Percentiles rank a stretch among this genome's conserved stretches.
Evolutionary conservation across 1,139 yeast genomes (phyloP).

Genomic region (Geotrichum fermentans): DNA sequence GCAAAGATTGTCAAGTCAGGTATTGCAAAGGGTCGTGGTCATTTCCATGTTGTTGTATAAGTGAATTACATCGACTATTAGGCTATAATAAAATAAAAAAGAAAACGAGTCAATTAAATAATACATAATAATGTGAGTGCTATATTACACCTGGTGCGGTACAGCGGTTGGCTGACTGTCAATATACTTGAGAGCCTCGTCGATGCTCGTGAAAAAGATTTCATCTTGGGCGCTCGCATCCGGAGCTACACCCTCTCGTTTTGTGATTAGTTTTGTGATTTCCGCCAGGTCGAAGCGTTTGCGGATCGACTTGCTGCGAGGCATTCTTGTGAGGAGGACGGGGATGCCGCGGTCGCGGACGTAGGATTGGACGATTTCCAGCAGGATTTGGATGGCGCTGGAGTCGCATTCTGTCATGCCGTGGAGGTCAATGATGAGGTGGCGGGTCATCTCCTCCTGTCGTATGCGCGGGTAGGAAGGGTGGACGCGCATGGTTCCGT

Average conservation of each 20-base stretch:
- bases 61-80: background rate
- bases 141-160: background rate
- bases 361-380: conserved; percentile 50
- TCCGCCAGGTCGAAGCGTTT: conserved; percentile 40
- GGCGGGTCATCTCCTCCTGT: conserved; percentile 51
- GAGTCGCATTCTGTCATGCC: conserved; percentile 89
- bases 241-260: conserved; percentile 23
- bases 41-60: conserved; percentile 55
- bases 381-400: conserved; percentile 73
- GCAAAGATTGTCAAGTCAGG: conserved; percentile 71
- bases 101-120: background rate
- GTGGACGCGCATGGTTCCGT: conserved; percentile 78
- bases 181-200: conserved; percentile 35
- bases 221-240: background rate
- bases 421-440: conserved; percentile 72
- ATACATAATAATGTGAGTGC: background rate
- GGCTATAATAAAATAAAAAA: background rate
- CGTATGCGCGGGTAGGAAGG: conserved; percentile 68
- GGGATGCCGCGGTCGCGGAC: conserved; percentile 52
- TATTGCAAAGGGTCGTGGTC: conserved; percentile 53
- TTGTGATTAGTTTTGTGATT: conserved; percentile 31
- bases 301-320: conserved; percentile 41
- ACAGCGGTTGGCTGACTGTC: conserved; percentile 19
- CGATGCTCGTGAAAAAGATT: conserved; percentile 36
- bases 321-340: conserved; percentile 63